A percentile compares a stretch with the other conserved stretches of the same genome.
Conservation (phyloP, 176 grass and related monocot genomes). For the Secale cereale region DNA sequence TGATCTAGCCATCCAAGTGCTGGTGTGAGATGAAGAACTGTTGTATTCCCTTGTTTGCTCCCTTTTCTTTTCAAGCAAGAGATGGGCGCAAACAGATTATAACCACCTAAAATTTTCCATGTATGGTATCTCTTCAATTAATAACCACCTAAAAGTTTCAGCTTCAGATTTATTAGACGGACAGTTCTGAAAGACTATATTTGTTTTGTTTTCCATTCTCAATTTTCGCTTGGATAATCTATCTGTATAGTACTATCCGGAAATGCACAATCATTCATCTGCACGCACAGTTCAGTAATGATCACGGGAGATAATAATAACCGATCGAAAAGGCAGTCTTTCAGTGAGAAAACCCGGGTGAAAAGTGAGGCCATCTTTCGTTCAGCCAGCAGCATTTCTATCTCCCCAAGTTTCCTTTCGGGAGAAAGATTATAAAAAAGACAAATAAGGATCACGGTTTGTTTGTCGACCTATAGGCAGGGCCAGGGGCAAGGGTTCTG, state of each 20-base stretch:
- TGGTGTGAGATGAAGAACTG: slow-evolving; percentile 20
- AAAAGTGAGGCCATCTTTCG: neutral
- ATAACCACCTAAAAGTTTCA: neutral
- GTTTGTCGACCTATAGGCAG: neutral
- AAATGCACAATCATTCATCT: neutral
- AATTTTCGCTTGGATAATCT: neutral
- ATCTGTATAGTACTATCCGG: neutral
- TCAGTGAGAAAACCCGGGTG: neutral
- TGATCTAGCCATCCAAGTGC: neutral
- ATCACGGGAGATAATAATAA: neutral
- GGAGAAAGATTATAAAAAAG: neutral
- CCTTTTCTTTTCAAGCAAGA: neutral
- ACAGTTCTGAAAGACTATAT: neutral
- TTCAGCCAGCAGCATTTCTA: neutral
- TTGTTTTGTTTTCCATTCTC: neutral
- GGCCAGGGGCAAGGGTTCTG: neutral
- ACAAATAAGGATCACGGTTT: neutral
- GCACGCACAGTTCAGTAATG: neutral
- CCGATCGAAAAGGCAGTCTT: neutral
- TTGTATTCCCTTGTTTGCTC: neutral
- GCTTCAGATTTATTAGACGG: neutral
- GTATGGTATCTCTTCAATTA: neutral
- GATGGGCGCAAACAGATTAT: slow-evolving; percentile 6
- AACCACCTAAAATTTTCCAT: neutral
- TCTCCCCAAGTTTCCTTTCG: neutral